Percentiles rank a stretch among this genome's conserved stretches.
Conservation (phyloP, 768 basidiomycete genomes). For the Tephrocybe rancida region DNA sequence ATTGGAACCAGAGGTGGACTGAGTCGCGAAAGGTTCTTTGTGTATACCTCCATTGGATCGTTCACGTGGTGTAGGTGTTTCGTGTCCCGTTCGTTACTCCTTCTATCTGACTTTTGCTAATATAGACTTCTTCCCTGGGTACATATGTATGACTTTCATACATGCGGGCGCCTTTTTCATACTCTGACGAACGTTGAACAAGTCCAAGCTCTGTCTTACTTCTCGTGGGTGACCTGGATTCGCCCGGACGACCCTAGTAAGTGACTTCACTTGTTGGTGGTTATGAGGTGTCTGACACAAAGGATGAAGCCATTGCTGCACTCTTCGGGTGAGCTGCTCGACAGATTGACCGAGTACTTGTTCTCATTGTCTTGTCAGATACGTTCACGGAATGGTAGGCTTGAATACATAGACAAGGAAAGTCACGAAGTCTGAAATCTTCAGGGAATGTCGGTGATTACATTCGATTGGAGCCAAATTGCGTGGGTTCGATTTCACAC, state of each 20-base stretch:
- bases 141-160: too few relatives aligned
- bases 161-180: too few relatives aligned
- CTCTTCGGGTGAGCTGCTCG: constrained; percentile 43
- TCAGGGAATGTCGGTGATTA: constrained; percentile 47
- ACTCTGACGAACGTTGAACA: too few relatives aligned
- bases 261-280: constrained; percentile 13
- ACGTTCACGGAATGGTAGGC: constrained; percentile 50
- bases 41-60: constrained; percentile 57
- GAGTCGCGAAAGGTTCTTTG: constrained; percentile 72
- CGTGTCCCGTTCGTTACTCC: constrained; percentile 18
- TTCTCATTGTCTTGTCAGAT: constrained; percentile 21
- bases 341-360: neutral
- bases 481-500: constrained; percentile 42
- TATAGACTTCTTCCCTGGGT: too few relatives aligned
- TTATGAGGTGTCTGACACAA: constrained; percentile 1
- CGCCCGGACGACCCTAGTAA: constrained; percentile 48
- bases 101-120: constrained; percentile 23
- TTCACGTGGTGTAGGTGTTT: constrained; percentile 56
- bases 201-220: constrained; percentile 56
- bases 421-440: constrained; percentile 22
- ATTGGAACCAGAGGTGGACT: constrained; percentile 61
- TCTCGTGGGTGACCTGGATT: constrained; percentile 63
- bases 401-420: constrained; percentile 21
- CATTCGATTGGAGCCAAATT: constrained; percentile 63
- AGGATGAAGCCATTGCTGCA: constrained; percentile 40